Evolutionary conservation across 2,329 filamentous ascomycete species (phyloP), one percentile per base, ranked within the genome.

Genomic region (Claviceps sp.): DNA sequence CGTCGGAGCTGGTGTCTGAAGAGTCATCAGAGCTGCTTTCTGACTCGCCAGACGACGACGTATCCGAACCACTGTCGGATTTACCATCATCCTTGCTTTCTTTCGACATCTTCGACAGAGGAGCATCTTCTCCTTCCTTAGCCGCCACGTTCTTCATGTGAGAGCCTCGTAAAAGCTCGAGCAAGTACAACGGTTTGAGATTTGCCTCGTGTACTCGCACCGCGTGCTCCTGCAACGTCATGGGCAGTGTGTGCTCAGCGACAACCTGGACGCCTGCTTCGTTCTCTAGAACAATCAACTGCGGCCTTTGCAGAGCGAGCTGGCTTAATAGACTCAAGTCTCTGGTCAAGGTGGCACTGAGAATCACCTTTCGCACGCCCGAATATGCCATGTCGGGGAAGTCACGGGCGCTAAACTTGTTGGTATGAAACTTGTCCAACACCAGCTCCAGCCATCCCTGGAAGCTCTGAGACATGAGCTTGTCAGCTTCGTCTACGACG

Each of bases 401-500:
- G 57, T 80, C 76, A 47, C 78, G 70, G 2, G 73, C 68, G 23
- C 75, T 73, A 57, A 74, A 74, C 43, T 72, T 71, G 2, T 65
- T 64, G 1, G 64, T 66, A 39, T 74, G 73, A 55, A 87, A 72
- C 45, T 72, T 70, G 16, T 82, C 78, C 62, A 88, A 83, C 6
- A 93, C 79, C 0, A 83, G 70, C 42, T 82, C 79, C 3, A 94
- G 73, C 90, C 90, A 96, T 60, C 91, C 86, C 64, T 96, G 90
- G 66, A 93, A 96, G 61, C 86, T 90, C 65, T 97, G 88, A 44
- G 90, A 85, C 5, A 97, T 77, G 13, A 97, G 72, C 62, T 93
- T 88, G 66, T 97, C 91, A 11, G 91, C 93, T 68, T 97, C 91
- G 60, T 97, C 91, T 45, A 96, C 85, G 2, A 96, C 80, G 0